Base-by-base conservation (phyloP, 768 basidiomycete genomes). In the Lentinula lateritia region DNA sequence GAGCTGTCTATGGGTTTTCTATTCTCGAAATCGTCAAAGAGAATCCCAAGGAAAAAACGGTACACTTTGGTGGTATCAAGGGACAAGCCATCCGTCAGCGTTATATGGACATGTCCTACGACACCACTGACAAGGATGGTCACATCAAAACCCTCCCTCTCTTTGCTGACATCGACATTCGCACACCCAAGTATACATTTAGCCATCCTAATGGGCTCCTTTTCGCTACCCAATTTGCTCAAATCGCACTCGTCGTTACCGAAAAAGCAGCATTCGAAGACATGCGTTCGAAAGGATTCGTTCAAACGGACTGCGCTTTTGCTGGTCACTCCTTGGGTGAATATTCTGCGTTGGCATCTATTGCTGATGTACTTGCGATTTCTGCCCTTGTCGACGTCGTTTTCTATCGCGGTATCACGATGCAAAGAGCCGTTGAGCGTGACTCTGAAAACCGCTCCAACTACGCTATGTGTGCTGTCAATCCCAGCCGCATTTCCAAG, bases 91-190 rank as follows among this genome's bases (percentile, higher is more conserved):
- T 98, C 65, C 92, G 97, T 34, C 92, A 95, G 68, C 88, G 97
- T n/a, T 99, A 99, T 77, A 98, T 98, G 93, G 95, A 95, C 67
- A 97, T 99, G 91, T 90, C 92, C 5, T 98, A 98, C 78, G 95
- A 98, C 71, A 88, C 94, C 0, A 90, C 93, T 83, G 96, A 97
- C 76, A 93, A 92, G 77, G 94, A 95, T 68, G 96, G 96, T 61
- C 88, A 90, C 69, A 85, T 98, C 73, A 95, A 95, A 82, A 98
- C 94, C 0, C 88, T 97, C 12, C 95, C 96, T 50, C 86, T 99
- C 58, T 99, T 98, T 73, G 83, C 90, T 52, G 96, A 98, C 73
- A 98, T 99, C 74, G 88, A 95, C 70, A 83, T 88, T 55, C 93
- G 95, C 66, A 96, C 94, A 0, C 93, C 92, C 52, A 90, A 93